phyloP scores from a whole-genome alignment of 2,329 filamentous ascomycete species.

The Myrmaecium sp. region DNA sequence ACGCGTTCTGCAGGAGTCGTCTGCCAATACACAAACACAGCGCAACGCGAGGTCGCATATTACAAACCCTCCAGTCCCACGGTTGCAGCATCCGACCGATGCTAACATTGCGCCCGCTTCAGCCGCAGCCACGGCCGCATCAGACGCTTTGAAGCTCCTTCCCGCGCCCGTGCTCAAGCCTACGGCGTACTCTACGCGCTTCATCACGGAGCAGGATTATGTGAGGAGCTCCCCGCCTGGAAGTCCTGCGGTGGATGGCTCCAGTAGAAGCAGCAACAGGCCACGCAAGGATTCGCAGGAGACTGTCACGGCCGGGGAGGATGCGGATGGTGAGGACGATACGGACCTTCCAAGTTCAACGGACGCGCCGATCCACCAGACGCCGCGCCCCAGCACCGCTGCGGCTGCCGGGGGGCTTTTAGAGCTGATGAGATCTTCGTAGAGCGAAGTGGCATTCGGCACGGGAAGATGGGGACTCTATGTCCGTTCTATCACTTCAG shows the following conservation, averaged over 20 bases:
- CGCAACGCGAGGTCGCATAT: slow-evolving; percentile 12
- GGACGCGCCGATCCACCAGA: neutral
- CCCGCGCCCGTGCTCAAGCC: slow-evolving; percentile 23
- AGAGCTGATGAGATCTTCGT: slow-evolving; percentile 22
- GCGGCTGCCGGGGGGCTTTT: slow-evolving; percentile 37
- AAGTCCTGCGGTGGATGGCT: too few relatives aligned
- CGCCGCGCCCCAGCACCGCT: neutral
- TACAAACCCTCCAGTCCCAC: slow-evolving; percentile 13
- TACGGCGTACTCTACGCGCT: slow-evolving; percentile 20
- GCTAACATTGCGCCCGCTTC: slow-evolving; percentile 11
- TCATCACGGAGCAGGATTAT: slow-evolving; percentile 14
- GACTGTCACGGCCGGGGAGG: slow-evolving; percentile 9
- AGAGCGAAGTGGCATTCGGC: too few relatives aligned
- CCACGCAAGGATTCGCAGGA: slow-evolving; percentile 8
- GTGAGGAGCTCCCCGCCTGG: slow-evolving; percentile 17
- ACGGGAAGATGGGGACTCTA: too few relatives aligned
- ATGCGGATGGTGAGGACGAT: neutral
- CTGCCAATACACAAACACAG: neutral
- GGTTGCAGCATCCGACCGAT: slow-evolving; percentile 10
- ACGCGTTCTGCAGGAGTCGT: too few relatives aligned
- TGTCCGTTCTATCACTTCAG: too few relatives aligned
- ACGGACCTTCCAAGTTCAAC: neutral
- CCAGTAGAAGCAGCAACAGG: slow-evolving; percentile 4
- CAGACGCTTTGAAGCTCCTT: too few relatives aligned
- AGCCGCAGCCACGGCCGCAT: slow-evolving; percentile 13